Conservation (phyloP, 345 rosid genomes). For the Viola odorata region DNA sequence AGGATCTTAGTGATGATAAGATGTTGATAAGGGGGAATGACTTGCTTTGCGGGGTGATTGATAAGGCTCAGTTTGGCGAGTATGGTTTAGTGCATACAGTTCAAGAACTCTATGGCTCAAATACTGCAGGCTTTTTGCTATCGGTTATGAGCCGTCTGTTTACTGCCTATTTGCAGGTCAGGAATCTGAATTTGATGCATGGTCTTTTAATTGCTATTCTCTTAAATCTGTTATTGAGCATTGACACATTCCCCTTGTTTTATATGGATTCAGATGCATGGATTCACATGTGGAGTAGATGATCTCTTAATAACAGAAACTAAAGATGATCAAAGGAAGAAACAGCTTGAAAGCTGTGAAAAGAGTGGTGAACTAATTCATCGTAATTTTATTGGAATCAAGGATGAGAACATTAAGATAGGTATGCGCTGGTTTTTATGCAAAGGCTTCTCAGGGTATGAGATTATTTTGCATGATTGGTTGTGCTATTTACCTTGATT, state of each 20-base stretch:
- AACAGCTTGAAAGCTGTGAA: constrained; percentile 70
- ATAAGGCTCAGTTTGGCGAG: constrained; percentile 97
- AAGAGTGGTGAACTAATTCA: constrained; percentile 64
- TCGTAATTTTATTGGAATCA: constrained; percentile 55
- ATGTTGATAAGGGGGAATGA: constrained; percentile 58
- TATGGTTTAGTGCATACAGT: constrained; percentile 93
- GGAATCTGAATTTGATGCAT: constrained; percentile 6
- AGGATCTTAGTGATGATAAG: constrained; percentile 52
- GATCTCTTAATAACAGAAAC: constrained; percentile 72
- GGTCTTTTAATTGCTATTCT: neutral
- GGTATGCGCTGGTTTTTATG: constrained; percentile 31
- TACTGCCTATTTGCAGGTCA: constrained; percentile 85
- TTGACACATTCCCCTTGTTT: constrained; percentile 21
- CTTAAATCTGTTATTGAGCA: constrained; percentile 1
- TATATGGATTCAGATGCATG: constrained; percentile 69
- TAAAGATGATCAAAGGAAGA: constrained; percentile 60
- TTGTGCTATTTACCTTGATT: too few species aligned
- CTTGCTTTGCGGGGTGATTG: constrained; percentile 84
- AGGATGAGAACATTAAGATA: constrained; percentile 33
- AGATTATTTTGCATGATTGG: too few species aligned
- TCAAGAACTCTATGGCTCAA: constrained; percentile 88
- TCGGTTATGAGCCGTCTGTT: constrained; percentile 86
- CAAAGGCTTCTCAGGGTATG: too few species aligned
- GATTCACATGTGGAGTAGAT: constrained; percentile 97
- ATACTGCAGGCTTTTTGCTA: constrained; percentile 78